Evolutionary conservation across 345 rosid species (phyloP).

Genomic region (Populus nigra): DNA sequence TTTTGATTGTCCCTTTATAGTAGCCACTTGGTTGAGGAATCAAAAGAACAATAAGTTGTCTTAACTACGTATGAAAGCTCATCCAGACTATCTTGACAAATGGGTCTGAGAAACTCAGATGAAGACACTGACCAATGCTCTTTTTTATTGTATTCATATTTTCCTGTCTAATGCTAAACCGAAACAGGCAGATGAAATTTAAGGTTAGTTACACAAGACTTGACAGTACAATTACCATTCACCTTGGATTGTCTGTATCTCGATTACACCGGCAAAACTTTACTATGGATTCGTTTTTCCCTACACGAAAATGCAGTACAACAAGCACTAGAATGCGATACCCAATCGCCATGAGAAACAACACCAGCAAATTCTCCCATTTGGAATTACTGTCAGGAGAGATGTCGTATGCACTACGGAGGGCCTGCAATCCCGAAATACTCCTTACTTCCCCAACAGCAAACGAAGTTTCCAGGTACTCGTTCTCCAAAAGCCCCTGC

Average conservation of each 20-base stretch:
- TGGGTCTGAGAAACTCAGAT: not conserved
- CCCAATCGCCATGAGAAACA: slow-evolving; percentile 75
- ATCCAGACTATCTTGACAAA: not conserved
- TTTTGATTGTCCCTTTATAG: too few species aligned
- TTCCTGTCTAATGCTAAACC: not conserved
- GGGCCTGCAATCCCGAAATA: slow-evolving; percentile 80
- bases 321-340: slow-evolving; percentile 65
- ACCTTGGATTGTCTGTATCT: slow-evolving; percentile 44
- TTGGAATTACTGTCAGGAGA: slow-evolving; percentile 68
- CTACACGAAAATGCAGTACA: slow-evolving; percentile 51
- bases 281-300: slow-evolving; percentile 26
- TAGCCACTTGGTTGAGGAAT: not conserved
- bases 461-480: slow-evolving; percentile 73
- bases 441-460: slow-evolving; percentile 93
- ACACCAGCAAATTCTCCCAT: slow-evolving; percentile 79
- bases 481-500: slow-evolving; percentile 93
- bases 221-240: slow-evolving; percentile 20
- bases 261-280: slow-evolving; percentile 36
- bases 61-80: not conserved
- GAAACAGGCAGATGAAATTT: not conserved
- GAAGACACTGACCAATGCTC: not conserved
- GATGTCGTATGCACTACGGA: slow-evolving; percentile 65
- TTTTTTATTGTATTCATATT: not conserved
- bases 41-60: not conserved
- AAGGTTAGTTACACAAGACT: not conserved